Evolutionary conservation across 192 early-diverging fungal genomes (phyloP).

Genomic region (Rhizoclosmatium globosum): DNA sequence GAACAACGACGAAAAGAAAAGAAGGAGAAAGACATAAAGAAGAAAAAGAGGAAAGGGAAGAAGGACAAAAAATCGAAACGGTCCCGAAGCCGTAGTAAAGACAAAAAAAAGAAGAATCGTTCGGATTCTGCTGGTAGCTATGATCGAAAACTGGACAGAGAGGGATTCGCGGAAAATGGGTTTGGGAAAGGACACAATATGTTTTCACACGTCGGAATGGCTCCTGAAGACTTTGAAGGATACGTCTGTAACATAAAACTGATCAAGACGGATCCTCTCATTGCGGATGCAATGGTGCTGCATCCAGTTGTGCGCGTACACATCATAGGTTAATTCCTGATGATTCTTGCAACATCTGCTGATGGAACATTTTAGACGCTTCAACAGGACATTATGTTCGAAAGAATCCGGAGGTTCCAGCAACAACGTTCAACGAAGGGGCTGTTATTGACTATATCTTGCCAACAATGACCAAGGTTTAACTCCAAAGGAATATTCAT

Average conservation of each 20-base stretch:
- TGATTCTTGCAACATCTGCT: background rate
- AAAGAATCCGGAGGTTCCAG: slow-evolving; percentile 19
- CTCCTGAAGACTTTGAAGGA: slow-evolving; percentile 28
- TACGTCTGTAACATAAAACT: slow-evolving; percentile 22
- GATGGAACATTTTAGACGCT: slow-evolving; percentile 27
- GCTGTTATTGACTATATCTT: slow-evolving; percentile 47
- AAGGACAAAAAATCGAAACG: background rate
- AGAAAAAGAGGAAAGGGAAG: background rate
- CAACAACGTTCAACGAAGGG: slow-evolving; percentile 43
- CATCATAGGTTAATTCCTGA: slow-evolving; percentile 41
- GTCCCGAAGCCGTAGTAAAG: background rate
- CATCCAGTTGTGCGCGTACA: slow-evolving; percentile 52
- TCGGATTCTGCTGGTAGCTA: no score
- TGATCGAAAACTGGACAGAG: background rate
- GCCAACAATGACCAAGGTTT: slow-evolving; percentile 53
- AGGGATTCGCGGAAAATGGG: background rate
- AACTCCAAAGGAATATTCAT: background rate
- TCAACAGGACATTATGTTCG: slow-evolving; percentile 40
- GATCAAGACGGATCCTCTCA: slow-evolving; percentile 41
- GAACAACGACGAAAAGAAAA: background rate
- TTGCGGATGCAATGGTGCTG: slow-evolving; percentile 40
- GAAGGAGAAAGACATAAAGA: background rate
- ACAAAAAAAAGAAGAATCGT: background rate
- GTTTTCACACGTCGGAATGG: slow-evolving; percentile 6
- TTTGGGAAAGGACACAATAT: slow-evolving; percentile 20